Evolutionary conservation across 1,139 yeast genomes (phyloP), one percentile per base, ranked within the genome.

Genomic region (Suhomyces bolitotheri): DNA sequence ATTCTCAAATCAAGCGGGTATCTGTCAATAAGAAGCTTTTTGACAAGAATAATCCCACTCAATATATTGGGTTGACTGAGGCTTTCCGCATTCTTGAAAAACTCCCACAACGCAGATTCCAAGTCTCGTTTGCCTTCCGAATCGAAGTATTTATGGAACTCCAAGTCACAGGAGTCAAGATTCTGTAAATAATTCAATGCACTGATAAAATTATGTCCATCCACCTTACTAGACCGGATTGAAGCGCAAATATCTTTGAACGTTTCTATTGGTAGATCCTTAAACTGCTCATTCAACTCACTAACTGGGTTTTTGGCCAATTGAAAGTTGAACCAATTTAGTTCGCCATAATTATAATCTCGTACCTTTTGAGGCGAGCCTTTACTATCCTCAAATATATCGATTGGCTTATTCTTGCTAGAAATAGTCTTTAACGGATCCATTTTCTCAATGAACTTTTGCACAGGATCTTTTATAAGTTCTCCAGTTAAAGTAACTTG

Each of bases 291-390:
- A 5, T 33, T 31, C 10, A 33, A 38, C 22, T 44, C 43, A 11
- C 44, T 45, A 15, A 46, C 27, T 1, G 61, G 39, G 4, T 49
- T 42, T 21, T 53, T 62, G 1, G 71, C 64, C 22, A 66, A 41
- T 45, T 65, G 70, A 32, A 59, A 65, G 38, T 65, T 67, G 46
- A 65, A 68, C 75, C 74, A 69, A 40, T 64, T 69, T 36, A 51
- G 42, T 16, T 66, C 71, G 1, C 59, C 43, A 34, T 64, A 65
- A 33, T 56, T 57, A 41, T 64, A 63, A 5, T 58, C 59, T 17
- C 47, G 47, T 1, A 52, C 56, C 35, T 62, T 64, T 29, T 61
- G 68, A 0, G 70, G 69, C 1, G 71, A 65, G 4, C 67, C 66
- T 7, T 48, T 37, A 5, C 40, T 45, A 46, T 71, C 76, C 29